Percentiles rank a stretch among this genome's conserved stretches.
These are phyloP conservation scores for Solanum megistacrolobum DNA, from an alignment of 257 asterid genomes.

Conservation along the genomic window DNA sequence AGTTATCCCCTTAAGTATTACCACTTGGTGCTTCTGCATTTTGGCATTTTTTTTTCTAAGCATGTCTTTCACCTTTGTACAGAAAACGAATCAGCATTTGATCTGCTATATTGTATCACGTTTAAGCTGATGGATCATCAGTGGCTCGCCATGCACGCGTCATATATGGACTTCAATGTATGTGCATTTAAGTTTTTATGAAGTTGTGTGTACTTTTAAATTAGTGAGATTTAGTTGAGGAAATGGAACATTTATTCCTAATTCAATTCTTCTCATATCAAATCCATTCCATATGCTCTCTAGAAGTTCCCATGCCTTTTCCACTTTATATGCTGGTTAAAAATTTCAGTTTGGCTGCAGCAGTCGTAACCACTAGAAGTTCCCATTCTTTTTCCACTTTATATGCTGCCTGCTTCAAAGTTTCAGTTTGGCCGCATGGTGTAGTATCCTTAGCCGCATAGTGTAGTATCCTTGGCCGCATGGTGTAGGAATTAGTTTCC, in stretches of 20 bases:
- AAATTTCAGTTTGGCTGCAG: background rate
- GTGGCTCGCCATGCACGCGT: slow-evolving; percentile 96
- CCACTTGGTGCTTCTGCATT: background rate
- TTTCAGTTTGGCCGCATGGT: background rate
- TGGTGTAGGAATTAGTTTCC: background rate
- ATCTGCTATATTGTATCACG: slow-evolving; percentile 84
- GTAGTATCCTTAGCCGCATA: background rate
- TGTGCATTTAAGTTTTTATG: slow-evolving; percentile 6
- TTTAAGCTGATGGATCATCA: slow-evolving; percentile 97
- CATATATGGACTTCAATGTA: slow-evolving; percentile 97
- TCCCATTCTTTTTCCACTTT: background rate
- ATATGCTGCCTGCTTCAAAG: background rate
- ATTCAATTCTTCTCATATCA: background rate
- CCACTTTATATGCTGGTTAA: background rate
- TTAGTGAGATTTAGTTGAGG: background rate
- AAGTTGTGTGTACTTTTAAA: background rate
- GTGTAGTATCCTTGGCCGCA: background rate
- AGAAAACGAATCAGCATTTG: slow-evolving; percentile 93
- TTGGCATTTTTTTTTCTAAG: slow-evolving; percentile 11
- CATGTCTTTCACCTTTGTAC: slow-evolving; percentile 10
- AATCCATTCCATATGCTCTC: background rate
- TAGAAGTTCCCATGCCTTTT: background rate
- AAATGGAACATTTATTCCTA: background rate
- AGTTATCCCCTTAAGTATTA: background rate
- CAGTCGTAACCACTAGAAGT: background rate